Evolutionary conservation across 352 stramenopile species (phyloP).

Genomic region (Globisporangium heterothallicum): DNA sequence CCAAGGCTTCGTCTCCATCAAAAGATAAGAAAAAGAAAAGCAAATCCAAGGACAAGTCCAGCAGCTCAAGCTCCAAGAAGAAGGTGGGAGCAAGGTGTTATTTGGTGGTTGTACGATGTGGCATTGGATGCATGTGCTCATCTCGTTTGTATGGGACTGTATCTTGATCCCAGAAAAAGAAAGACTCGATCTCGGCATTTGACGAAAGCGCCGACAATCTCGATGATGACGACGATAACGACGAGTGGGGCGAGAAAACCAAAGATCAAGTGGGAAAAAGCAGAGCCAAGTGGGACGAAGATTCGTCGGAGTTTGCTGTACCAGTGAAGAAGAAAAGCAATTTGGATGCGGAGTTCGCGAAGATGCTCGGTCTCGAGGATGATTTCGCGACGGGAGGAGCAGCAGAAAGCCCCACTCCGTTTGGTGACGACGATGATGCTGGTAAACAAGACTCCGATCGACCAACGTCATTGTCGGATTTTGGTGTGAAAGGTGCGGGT

Average conservation of each 20-base stretch:
- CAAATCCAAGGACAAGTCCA: slow-evolving; percentile 22
- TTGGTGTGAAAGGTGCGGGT: slow-evolving; percentile 4
- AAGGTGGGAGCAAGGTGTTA: too few relatives aligned
- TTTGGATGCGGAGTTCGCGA: slow-evolving; percentile 59
- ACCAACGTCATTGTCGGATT: neutral
- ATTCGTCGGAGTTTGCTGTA: slow-evolving; percentile 16
- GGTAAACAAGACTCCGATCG: neutral
- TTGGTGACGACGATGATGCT: slow-evolving; percentile 9
- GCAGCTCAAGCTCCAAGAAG: slow-evolving; percentile 5
- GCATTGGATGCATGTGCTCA: too few relatives aligned
- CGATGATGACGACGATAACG: slow-evolving; percentile 23
- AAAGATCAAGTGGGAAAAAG: slow-evolving; percentile 5
- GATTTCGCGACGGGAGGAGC: slow-evolving; percentile 10
- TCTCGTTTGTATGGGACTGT: neutral
- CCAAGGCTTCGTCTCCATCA: slow-evolving; percentile 8
- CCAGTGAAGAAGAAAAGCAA: slow-evolving; percentile 33
- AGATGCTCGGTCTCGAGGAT: slow-evolving; percentile 59
- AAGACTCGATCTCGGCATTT: slow-evolving; percentile 16
- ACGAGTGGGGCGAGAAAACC: slow-evolving; percentile 14
- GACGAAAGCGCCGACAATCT: slow-evolving; percentile 17
- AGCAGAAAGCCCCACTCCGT: slow-evolving; percentile 2
- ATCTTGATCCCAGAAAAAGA: slow-evolving; percentile 42
- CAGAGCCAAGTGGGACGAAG: slow-evolving; percentile 17
- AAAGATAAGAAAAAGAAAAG: slow-evolving; percentile 36
- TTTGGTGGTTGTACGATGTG: too few relatives aligned